A percentile compares a stretch with the other conserved stretches of the same genome.
Evolutionary conservation across 2,329 filamentous ascomycete genomes (phyloP).

Genomic region (Botryosphaeria agaves): DNA sequence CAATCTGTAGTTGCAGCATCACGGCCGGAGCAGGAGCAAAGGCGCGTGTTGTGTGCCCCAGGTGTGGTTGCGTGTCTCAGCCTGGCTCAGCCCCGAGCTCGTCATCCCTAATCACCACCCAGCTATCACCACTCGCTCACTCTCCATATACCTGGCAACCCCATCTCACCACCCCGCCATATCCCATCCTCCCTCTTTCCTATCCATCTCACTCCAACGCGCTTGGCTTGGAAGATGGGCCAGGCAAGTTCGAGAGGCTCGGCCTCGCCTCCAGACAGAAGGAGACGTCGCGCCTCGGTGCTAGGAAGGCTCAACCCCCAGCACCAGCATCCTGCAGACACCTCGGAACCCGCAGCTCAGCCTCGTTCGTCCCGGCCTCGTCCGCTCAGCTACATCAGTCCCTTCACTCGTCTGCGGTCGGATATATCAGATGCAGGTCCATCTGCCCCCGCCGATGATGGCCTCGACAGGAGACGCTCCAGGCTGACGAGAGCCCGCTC

Average conservation of each 20-base stretch:
- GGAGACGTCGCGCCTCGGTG: slow-evolving; percentile 12
- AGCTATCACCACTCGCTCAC: slow-evolving; percentile 1
- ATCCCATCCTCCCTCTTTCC: slow-evolving; percentile 6
- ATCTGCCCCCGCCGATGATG: slow-evolving; percentile 7
- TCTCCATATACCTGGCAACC: slow-evolving; percentile 1
- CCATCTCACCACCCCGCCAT: slow-evolving; percentile 2
- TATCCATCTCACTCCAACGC: slow-evolving; percentile 9
- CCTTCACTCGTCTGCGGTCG: slow-evolving; percentile 14
- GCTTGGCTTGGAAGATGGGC: slow-evolving; percentile 15
- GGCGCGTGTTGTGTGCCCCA: no score
- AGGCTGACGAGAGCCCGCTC: slow-evolving; percentile 17
- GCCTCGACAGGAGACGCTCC: slow-evolving; percentile 12
- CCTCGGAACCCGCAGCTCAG: slow-evolving; percentile 6
- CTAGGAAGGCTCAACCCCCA: slow-evolving; percentile 7
- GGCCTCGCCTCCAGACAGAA: slow-evolving; percentile 10
- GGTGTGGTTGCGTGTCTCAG: no score
- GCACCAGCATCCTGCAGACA: background rate
- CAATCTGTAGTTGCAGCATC: no score
- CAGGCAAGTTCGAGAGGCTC: slow-evolving; percentile 18
- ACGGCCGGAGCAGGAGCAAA: no score
- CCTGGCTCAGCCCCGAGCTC: no score
- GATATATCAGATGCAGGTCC: slow-evolving; percentile 15
- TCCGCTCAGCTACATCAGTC: slow-evolving; percentile 1
- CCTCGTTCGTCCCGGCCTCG: background rate
- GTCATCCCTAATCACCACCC: no score